Base-by-base conservation (phyloP, 1,284 basidiomycete genomes). In the Ceratobasidium sp. region DNA sequence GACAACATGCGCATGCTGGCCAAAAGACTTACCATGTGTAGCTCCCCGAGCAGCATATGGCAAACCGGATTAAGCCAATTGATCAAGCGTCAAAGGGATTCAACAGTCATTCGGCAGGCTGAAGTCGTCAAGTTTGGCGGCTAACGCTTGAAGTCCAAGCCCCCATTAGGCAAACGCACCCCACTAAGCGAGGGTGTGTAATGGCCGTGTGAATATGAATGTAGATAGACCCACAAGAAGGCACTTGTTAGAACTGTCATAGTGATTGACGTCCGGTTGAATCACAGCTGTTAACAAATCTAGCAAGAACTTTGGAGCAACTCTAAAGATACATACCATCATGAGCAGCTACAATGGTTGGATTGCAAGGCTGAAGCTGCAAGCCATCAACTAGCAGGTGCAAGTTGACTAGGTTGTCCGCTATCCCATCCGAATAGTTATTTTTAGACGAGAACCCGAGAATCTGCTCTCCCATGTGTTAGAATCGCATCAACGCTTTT, bases 251-350 rank as follows among this genome's bases (percentile, higher is more conserved):
- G 59, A 55, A 12, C 75, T 74, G 26, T 18, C 36, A 34, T 75
- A 74, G 16, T 74, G 64, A 57, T 75, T 75, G 36, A 45, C 57
- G 39, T 76, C 74, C 1, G 73, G 73, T 14, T 70, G 73, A 28
- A 72, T 72, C 10, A 75, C 61, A 9, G 73, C 72, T 73, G 59
- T n/a, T 16, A 30, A 10, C 1, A 14, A 43, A 10, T 5, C 8
- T 16, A 21, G 12, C 16, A 30, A 26, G n/a, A 36, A 0, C n/a
- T n/a, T 41, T 14, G 34, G 10, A 23, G 3, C 41, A 18, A 30
- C 26, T n/a, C n/a, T 36, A 16, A 28, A 4, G 10, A 21, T 10
- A 16, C 21, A n/a, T 57, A 74, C 73, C 73, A 41, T 71, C 46
- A 16, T 65, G 74, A 18, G 70, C 61, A 46, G 50, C 39, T 18